These are phyloP conservation scores for Russula foetens DNA, from an alignment of 768 basidiomycete species.

Conservation along the genomic window DNA sequence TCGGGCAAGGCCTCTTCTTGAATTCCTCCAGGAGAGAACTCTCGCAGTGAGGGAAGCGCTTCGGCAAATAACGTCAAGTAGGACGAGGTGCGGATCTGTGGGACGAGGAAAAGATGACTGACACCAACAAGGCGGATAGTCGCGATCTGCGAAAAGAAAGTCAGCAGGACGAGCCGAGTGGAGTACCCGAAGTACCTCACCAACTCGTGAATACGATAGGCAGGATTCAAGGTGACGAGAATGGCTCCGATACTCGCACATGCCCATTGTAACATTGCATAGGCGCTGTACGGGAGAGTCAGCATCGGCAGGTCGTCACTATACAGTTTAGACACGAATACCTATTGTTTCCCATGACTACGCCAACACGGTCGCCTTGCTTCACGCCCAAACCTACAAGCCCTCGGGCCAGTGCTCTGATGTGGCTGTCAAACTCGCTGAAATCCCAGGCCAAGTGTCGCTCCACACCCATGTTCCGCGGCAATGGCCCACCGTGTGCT, in stretches of 20 bases:
- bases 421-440: constrained; percentile 56
- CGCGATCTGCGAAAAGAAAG: constrained; percentile 36
- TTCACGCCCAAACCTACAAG: constrained; percentile 58
- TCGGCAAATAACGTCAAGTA: constrained; percentile 55
- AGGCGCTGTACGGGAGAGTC: constrained; percentile 40
- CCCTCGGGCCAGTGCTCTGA: constrained; percentile 61
- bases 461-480: constrained; percentile 39
- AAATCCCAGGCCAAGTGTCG: constrained; percentile 67
- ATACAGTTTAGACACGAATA: constrained; percentile 24
- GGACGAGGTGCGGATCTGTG: constrained; percentile 53
- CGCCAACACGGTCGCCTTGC: constrained; percentile 71
- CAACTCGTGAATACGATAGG: constrained; percentile 64
- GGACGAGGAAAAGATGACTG: constrained; percentile 65
- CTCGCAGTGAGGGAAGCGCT: constrained; percentile 47
- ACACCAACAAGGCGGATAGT: constrained; percentile 58
- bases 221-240: constrained; percentile 76
- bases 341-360: constrained; percentile 85
- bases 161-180: not conserved
- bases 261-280: constrained; percentile 80
- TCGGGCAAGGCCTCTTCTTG: constrained; percentile 51
- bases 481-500: constrained; percentile 52
- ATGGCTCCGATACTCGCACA: constrained; percentile 81
- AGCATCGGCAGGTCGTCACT: not conserved
- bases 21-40: constrained; percentile 44
- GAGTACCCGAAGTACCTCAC: constrained; percentile 33